Base-by-base conservation (phyloP, 805 yeast genomes). In the Soucietia sequanensis region DNA sequence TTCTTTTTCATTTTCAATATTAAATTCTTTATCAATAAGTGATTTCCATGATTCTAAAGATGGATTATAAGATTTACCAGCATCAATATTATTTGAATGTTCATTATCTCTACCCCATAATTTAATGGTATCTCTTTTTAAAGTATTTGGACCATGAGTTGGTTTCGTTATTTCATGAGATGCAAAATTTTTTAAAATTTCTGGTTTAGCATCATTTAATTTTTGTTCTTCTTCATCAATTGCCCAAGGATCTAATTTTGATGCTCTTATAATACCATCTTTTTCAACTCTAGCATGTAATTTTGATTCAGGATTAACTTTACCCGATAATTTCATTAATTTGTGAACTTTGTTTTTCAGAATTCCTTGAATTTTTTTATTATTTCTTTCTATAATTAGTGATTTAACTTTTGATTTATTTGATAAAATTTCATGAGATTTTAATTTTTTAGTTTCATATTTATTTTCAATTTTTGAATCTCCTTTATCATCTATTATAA, bases 21-120 rank as follows among this genome's bases (percentile, higher is more conserved):
- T 70, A 47, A 72, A 81, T 60, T 89, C 97, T 35, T 70, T 65
- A 34, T 76, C 66, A 34, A 93, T 76, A 47, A 90, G 70, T 13
- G 59, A 61, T 48, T 79, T 78, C 99, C 99, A 93, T 18, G 84
- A 78, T 37, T 81, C 84, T 44, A 81, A 68, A 9, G 91, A 74
- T 17, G 99, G 99, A 55, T 93, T 93, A 55, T 88, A 93, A 2
- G 98, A 90, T 57, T 84, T 85, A 36, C 98, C 98, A 2, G 82
- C 93, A 48, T 82, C 81, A 9, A 95, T 89, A 3, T 52, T 49
- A 7, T 52, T 48, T 10, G 44, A 37, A 2, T 47, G 58, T 13
- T 70, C 80, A 30, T 63, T 49, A n/a, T 71, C 70, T 38, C 19
- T 12, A 3, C 24, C 14, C 23, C 68, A 72, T 12, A 86, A 75